Evolutionary conservation across 2,329 filamentous ascomycete species (phyloP).

Genomic region (Paecilomyces niveus): DNA sequence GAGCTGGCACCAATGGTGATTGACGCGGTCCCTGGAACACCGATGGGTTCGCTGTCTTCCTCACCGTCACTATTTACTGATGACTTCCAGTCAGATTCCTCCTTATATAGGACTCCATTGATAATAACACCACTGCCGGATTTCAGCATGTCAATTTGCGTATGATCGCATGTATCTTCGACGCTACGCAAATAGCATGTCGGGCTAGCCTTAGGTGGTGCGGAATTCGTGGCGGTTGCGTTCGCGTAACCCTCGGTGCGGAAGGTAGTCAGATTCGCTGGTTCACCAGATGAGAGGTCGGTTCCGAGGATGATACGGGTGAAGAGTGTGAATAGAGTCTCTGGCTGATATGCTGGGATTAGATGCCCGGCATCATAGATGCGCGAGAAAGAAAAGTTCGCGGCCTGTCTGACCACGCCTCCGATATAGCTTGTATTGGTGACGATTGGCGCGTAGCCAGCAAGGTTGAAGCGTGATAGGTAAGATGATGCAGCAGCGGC

Average conservation of each 20-base stretch:
- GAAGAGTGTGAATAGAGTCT: slow-evolving; percentile 49
- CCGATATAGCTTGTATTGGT: slow-evolving; percentile 44
- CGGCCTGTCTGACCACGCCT: slow-evolving; percentile 34
- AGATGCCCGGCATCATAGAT: slow-evolving; percentile 49
- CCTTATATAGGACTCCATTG: slow-evolving; percentile 51
- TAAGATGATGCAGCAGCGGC: slow-evolving; percentile 24
- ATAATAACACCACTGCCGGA: slow-evolving; percentile 50
- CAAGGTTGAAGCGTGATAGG: slow-evolving; percentile 23
- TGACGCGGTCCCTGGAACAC: slow-evolving; percentile 18
- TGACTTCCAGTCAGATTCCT: slow-evolving; percentile 27
- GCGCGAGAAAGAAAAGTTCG: slow-evolving; percentile 40
- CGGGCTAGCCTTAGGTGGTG: slow-evolving; percentile 41
- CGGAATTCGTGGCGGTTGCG: slow-evolving; percentile 49
- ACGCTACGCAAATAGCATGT: slow-evolving; percentile 57
- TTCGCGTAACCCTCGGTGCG: slow-evolving; percentile 52
- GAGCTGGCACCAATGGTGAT: slow-evolving; percentile 9
- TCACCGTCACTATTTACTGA: slow-evolving; percentile 15
- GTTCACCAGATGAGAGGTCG: slow-evolving; percentile 43
- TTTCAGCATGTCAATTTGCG: slow-evolving; percentile 43
- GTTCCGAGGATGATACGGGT: slow-evolving; percentile 44
- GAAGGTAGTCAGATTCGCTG: slow-evolving; percentile 47
- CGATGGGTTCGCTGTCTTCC: slow-evolving; percentile 12
- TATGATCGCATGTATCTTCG: slow-evolving; percentile 45
- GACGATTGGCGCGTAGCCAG: slow-evolving; percentile 44
- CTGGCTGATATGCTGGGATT: slow-evolving; percentile 45